Conservation (phyloP, 164 flowering plant species). For the Kalanchoe fedtschenkoi region DNA sequence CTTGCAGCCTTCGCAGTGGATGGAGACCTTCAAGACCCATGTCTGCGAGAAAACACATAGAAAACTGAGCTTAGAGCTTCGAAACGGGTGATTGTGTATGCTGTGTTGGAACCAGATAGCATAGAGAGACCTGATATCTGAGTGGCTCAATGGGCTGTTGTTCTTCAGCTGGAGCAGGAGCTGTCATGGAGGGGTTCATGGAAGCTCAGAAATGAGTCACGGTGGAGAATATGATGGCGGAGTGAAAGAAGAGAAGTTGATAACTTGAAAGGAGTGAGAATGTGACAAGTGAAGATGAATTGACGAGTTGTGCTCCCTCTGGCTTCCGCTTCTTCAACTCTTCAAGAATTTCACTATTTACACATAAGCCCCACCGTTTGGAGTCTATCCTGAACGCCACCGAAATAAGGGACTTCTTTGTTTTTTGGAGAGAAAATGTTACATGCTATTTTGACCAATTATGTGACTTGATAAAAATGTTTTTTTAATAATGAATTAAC, state of each 20-base stretch:
- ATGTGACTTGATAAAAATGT: too few relatives aligned
- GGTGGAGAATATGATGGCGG: neutral
- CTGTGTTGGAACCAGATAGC: neutral
- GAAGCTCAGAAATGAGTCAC: neutral
- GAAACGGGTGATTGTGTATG: neutral
- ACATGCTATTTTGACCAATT: too few relatives aligned
- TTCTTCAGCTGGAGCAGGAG: slow-evolving; percentile 5
- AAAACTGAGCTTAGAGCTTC: neutral
- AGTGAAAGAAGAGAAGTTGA: neutral
- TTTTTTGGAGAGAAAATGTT: too few relatives aligned
- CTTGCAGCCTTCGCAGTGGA: slow-evolving; percentile 7
- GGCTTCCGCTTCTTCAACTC: too few relatives aligned
- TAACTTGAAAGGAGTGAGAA: too few relatives aligned
- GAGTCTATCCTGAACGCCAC: too few relatives aligned
- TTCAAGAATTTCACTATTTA: too few relatives aligned
- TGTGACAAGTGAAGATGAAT: neutral
- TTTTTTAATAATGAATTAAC: too few relatives aligned
- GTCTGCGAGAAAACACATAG: neutral
- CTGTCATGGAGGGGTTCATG: slow-evolving; percentile 1
- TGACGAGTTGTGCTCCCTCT: neutral
- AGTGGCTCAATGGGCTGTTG: slow-evolving; percentile 8
- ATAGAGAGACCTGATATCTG: slow-evolving; percentile 1
- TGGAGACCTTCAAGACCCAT: slow-evolving; percentile 7
- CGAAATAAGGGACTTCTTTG: too few relatives aligned
- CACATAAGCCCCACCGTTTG: neutral